phyloP scores from a whole-genome alignment of 805 yeast species.

The Clavispora asparagi region DNA sequence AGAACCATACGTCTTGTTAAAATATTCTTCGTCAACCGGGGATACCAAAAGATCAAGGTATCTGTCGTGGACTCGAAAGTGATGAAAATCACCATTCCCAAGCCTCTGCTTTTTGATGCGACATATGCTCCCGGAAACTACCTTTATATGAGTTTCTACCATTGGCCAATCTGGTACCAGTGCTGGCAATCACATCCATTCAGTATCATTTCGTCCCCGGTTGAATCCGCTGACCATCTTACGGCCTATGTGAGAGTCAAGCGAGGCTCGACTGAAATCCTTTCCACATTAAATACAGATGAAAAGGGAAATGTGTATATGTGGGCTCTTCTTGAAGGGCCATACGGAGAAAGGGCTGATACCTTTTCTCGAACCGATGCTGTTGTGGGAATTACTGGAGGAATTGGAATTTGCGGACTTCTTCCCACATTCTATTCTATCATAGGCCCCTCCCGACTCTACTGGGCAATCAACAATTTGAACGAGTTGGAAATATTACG shows the following conservation, averaged over 20 bases:
- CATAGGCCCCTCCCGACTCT: constrained; percentile 7
- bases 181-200: constrained; percentile 16
- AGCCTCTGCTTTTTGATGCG: constrained; percentile 8
- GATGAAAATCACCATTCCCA: constrained; percentile 12
- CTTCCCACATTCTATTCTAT: constrained; percentile 9
- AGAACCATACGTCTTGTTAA: constrained; percentile 9
- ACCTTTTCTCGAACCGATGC: constrained; percentile 6
- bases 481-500: constrained; percentile 9
- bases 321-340: constrained; percentile 17
- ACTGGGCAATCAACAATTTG: constrained; percentile 11
- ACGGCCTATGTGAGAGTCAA: constrained; percentile 14
- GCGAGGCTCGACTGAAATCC: constrained; percentile 9
- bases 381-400: constrained; percentile 14
- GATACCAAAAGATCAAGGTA: constrained; percentile 6
- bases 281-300: constrained; percentile 8
- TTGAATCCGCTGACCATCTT: constrained; percentile 6
- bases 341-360: constrained; percentile 12
- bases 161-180: constrained; percentile 15
- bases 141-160: constrained; percentile 13
- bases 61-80: constrained; percentile 8
- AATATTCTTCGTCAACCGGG: constrained; percentile 13
- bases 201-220: constrained; percentile 12
- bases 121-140: constrained; percentile 13
- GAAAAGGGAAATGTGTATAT: constrained; percentile 10
- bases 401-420: constrained; percentile 13